phyloP scores from a whole-genome alignment of 1,139 yeast genomes.

The Kurtzmaniella quercitrusa region DNA sequence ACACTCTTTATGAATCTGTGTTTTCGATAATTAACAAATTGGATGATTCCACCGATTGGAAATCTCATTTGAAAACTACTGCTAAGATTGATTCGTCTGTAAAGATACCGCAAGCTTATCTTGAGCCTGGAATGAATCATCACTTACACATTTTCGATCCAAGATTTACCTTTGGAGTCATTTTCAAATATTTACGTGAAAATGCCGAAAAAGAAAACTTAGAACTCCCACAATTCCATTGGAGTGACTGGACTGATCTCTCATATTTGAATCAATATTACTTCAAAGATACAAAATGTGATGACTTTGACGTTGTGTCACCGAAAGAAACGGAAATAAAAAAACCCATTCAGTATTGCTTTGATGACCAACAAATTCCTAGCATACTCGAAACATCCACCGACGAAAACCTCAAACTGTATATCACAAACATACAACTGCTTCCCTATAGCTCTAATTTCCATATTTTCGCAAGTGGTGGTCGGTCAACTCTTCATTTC shows the following conservation, averaged over 20 bases:
- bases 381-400: conserved; percentile 8
- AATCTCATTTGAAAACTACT: neutral
- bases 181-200: conserved; percentile 18
- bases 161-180: conserved; percentile 25
- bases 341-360: conserved; percentile 20
- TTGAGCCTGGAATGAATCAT: conserved; percentile 11
- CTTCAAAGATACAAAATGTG: conserved; percentile 19
- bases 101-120: conserved; percentile 10
- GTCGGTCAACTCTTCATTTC: conserved; percentile 23
- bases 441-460: conserved; percentile 27
- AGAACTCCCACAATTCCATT: conserved; percentile 27
- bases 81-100: conserved; percentile 7
- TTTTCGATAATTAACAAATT: neutral
- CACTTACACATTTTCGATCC: conserved; percentile 24
- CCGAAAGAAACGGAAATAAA: conserved; percentile 16
- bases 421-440: conserved; percentile 6
- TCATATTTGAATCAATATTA: conserved; percentile 19
- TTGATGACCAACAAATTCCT: conserved; percentile 22
- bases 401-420: conserved; percentile 8
- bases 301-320: conserved; percentile 17
- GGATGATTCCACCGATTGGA: neutral
- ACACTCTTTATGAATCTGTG: neutral
- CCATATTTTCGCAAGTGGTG: conserved; percentile 32
- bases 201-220: conserved; percentile 8
- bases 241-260: conserved; percentile 34